Percentiles rank a stretch among this genome's conserved stretches.
Evolutionary conservation across 1,284 basidiomycete species (phyloP).

Genomic region (Irpex lacteus): DNA sequence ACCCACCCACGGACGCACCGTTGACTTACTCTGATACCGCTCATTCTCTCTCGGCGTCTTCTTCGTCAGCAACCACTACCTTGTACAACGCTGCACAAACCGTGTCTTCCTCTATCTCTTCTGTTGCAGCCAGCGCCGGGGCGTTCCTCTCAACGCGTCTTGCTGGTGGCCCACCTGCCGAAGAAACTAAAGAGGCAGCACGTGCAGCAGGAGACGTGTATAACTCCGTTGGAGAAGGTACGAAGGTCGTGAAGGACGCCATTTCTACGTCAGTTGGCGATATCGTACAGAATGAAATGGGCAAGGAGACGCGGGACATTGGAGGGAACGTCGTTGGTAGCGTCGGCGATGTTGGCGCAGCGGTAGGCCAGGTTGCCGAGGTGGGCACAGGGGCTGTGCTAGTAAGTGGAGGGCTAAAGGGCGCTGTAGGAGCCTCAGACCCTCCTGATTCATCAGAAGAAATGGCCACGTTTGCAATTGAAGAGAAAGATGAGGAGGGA

Average conservation of each 20-base stretch:
- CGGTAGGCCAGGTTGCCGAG: constrained; percentile 19
- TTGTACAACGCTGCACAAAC: constrained; percentile 21
- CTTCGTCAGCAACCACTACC: constrained; percentile 18
- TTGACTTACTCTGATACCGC: constrained; percentile 15
- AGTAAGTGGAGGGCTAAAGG: constrained; percentile 18
- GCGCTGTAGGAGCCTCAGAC: constrained; percentile 14
- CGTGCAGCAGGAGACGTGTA: constrained; percentile 12
- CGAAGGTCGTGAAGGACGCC: constrained; percentile 17
- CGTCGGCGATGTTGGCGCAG: constrained; percentile 20
- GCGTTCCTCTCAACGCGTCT: constrained; percentile 22
- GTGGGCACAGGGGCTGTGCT: constrained; percentile 19
- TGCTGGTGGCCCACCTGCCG: constrained; percentile 15
- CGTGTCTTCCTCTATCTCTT: constrained; percentile 18
- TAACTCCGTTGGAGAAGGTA: constrained; percentile 14
- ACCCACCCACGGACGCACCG: constrained; percentile 20
- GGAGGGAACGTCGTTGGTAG: constrained; percentile 18
- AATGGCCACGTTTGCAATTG: constrained; percentile 6
- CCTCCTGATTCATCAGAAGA: constrained; percentile 17
- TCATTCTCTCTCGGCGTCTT: constrained; percentile 11
- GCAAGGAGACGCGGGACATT: constrained; percentile 20
- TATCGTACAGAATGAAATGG: constrained; percentile 22
- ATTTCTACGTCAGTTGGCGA: constrained; percentile 15
- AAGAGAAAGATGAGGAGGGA: constrained; percentile 10
- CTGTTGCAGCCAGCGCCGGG: constrained; percentile 22
- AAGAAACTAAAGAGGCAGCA: constrained; percentile 16